Evolutionary conservation across 2,329 filamentous ascomycete genomes (phyloP).

Genomic region (Penicillium brasilianum): DNA sequence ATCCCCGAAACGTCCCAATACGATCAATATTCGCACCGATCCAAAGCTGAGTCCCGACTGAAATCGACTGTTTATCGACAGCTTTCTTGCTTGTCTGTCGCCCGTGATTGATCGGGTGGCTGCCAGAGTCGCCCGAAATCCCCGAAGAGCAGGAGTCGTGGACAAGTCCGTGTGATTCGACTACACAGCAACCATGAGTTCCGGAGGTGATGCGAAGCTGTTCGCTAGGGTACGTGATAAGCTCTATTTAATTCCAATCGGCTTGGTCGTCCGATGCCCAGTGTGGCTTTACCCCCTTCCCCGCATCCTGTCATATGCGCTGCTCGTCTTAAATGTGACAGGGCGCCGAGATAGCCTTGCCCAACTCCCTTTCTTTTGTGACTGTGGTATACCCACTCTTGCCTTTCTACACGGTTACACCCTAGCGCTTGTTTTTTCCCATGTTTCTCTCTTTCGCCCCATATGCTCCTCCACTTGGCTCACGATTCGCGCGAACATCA

Average conservation of each 20-base stretch:
- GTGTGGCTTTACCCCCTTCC: slow-evolving; percentile 23
- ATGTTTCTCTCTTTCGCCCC: slow-evolving; percentile 40
- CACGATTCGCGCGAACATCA: slow-evolving; percentile 44
- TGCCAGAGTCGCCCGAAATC: slow-evolving; percentile 12
- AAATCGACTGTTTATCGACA: neutral
- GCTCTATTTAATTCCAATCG: neutral
- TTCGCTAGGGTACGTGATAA: slow-evolving; percentile 83
- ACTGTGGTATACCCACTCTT: neutral
- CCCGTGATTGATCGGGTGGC: slow-evolving; percentile 29
- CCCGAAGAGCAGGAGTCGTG: slow-evolving; percentile 15
- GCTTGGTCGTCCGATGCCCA: slow-evolving; percentile 28
- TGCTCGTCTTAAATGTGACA: slow-evolving; percentile 15
- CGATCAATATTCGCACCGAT: slow-evolving; percentile 11
- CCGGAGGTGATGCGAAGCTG: slow-evolving; percentile 96
- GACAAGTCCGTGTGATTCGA: slow-evolving; percentile 22
- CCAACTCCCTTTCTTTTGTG: slow-evolving; percentile 8
- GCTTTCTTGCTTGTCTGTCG: slow-evolving; percentile 5
- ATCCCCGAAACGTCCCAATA: slow-evolving; percentile 6
- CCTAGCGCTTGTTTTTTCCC: slow-evolving; percentile 11
- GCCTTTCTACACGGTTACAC: slow-evolving; percentile 7
- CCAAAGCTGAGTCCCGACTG: neutral
- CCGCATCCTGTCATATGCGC: slow-evolving; percentile 25
- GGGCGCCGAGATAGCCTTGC: slow-evolving; percentile 8
- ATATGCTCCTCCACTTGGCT: slow-evolving; percentile 37
- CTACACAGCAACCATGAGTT: slow-evolving; percentile 58